Conservation (phyloP, 2,329 filamentous ascomycete species). For the Blastomyces gilchristii region DNA sequence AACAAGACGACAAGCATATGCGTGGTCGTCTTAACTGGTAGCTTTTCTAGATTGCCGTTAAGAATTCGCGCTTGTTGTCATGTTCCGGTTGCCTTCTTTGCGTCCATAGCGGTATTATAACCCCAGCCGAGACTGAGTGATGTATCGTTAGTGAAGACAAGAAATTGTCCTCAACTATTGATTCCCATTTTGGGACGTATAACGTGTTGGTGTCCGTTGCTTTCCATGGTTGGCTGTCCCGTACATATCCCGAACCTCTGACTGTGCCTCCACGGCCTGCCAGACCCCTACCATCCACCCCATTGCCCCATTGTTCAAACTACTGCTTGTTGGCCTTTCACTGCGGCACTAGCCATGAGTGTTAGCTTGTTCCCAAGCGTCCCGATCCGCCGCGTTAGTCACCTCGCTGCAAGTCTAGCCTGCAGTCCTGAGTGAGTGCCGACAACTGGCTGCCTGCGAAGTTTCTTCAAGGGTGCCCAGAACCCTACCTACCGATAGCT, state of each 20-base stretch:
- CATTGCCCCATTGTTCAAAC: slow-evolving; percentile 20
- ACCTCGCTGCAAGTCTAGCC: slow-evolving; percentile 46
- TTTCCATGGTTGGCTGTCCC: slow-evolving; percentile 30
- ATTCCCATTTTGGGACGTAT: slow-evolving; percentile 6
- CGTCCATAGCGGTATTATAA: slow-evolving; percentile 10
- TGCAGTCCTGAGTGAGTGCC: slow-evolving; percentile 45
- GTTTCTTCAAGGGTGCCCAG: slow-evolving; percentile 11
- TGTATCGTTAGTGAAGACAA: background rate
- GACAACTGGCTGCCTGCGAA: slow-evolving; percentile 30
- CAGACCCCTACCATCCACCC: slow-evolving; percentile 33
- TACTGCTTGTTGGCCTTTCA: slow-evolving; percentile 40
- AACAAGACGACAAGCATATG: slow-evolving; percentile 34
- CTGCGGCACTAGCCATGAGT: slow-evolving; percentile 45
- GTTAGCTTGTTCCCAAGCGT: slow-evolving; percentile 39
- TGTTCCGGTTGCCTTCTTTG: slow-evolving; percentile 26
- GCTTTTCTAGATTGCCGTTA: slow-evolving; percentile 20
- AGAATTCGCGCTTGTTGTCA: slow-evolving; percentile 27
- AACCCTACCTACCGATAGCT: background rate
- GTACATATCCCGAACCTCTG: slow-evolving; percentile 41
- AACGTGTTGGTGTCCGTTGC: background rate
- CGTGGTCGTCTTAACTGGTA: slow-evolving; percentile 29
- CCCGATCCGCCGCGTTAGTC: slow-evolving; percentile 58
- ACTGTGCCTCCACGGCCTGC: slow-evolving; percentile 23
- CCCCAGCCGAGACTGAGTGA: background rate
- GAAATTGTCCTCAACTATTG: slow-evolving; percentile 25